Conservation (phyloP, 192 early-diverging fungal species). For the Rhizoclosmatium globosum region DNA sequence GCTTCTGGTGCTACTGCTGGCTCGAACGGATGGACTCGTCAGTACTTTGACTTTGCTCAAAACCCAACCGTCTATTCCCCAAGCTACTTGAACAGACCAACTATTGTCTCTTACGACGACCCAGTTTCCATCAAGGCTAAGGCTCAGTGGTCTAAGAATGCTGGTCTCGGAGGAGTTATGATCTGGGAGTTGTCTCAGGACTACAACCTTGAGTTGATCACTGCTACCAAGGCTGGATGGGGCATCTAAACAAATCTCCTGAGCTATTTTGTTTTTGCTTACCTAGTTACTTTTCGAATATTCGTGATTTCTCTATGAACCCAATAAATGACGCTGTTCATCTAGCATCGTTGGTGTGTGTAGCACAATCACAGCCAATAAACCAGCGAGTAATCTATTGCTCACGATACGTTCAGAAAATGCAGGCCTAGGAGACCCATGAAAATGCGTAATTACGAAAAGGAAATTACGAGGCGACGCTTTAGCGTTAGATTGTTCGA, state of each 20-base stretch:
- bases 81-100: conserved; percentile 60
- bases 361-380: too few species aligned
- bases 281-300: too few species aligned
- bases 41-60: conserved; percentile 60
- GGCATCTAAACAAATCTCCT: background rate
- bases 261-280: too few species aligned
- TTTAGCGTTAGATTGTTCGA: too few species aligned
- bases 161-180: conserved; percentile 47
- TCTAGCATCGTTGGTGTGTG: too few species aligned
- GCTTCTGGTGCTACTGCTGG: conserved; percentile 46
- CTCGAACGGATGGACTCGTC: conserved; percentile 60
- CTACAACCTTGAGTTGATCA: background rate
- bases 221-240: background rate
- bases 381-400: too few species aligned
- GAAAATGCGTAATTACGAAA: too few species aligned
- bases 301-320: too few species aligned
- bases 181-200: conserved; percentile 13
- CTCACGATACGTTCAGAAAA: too few species aligned
- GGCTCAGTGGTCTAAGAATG: conserved; percentile 59
- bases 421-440: too few species aligned
- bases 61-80: conserved; percentile 68
- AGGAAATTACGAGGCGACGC: too few species aligned
- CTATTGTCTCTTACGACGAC: conserved; percentile 82
- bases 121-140: conserved; percentile 68
- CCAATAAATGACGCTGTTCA: too few species aligned